Conservation (phyloP, 2,329 filamentous ascomycete species). For the Aureobasidium sp. region DNA sequence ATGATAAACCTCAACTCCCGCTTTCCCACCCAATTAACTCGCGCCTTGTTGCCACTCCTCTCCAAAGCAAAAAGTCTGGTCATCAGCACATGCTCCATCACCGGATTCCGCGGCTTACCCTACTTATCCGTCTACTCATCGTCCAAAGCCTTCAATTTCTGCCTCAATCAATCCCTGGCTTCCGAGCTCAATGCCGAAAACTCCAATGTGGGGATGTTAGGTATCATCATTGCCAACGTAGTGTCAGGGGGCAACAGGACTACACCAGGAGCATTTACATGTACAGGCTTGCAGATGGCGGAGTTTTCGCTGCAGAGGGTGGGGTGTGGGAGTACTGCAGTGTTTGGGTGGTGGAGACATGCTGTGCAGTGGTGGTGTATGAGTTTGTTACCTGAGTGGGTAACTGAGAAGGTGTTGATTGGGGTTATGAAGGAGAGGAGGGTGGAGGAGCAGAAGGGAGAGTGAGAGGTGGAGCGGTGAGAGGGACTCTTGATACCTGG, state of each 20-base stretch:
- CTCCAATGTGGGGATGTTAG: slow-evolving; percentile 31
- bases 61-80: slow-evolving; percentile 31
- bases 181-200: slow-evolving; percentile 35
- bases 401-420: slow-evolving; percentile 11
- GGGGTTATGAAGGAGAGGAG: slow-evolving; percentile 13
- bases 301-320: slow-evolving; percentile 15
- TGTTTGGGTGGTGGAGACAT: slow-evolving; percentile 21
- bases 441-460: slow-evolving; percentile 5
- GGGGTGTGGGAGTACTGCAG: slow-evolving; percentile 16
- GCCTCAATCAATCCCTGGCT: slow-evolving; percentile 31
- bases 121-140: slow-evolving; percentile 38
- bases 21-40: slow-evolving; percentile 43
- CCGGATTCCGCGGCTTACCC: slow-evolving; percentile 36
- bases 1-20: slow-evolving; percentile 40
- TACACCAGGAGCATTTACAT: slow-evolving; percentile 20
- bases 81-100: slow-evolving; percentile 42
- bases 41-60: slow-evolving; percentile 38
- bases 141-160: slow-evolving; percentile 38
- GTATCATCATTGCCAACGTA: slow-evolving; percentile 27
- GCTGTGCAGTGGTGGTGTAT: slow-evolving; percentile 17
- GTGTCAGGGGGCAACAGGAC: too few species aligned
- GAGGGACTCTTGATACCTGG: too few species aligned
- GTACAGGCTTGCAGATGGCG: slow-evolving; percentile 16
- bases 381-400: slow-evolving; percentile 14
- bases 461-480: too few species aligned